phyloP scores from a whole-genome alignment of 208 protist genomes.

The Leishmania amazonensis region DNA sequence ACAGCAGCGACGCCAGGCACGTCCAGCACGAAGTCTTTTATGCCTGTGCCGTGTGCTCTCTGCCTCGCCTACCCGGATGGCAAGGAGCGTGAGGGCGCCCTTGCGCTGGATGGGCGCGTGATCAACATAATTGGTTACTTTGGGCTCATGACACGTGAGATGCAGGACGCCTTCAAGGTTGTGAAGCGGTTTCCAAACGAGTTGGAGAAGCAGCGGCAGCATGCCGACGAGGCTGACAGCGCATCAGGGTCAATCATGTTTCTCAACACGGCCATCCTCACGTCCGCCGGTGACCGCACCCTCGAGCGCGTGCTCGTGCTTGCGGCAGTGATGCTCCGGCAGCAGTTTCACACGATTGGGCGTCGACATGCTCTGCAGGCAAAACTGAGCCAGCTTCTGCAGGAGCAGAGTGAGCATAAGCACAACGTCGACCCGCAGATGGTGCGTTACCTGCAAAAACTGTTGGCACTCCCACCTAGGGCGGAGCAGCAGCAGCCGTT shows the following conservation, averaged over 20 bases:
- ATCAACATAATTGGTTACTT: constrained; percentile 89
- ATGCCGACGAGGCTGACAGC: background rate
- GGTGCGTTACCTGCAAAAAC: constrained; percentile 18
- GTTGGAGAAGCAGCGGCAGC: constrained; percentile 9
- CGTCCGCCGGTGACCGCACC: constrained; percentile 79
- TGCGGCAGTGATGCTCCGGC: constrained; percentile 78
- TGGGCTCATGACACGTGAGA: constrained; percentile 60
- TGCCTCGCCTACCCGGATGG: constrained; percentile 79
- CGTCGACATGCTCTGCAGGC: constrained; percentile 34
- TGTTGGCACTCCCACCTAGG: constrained; percentile 18
- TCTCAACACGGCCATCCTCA: constrained; percentile 72
- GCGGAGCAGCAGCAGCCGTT: constrained; percentile 18
- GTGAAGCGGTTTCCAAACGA: constrained; percentile 36
- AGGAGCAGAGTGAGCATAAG: constrained; percentile 11
- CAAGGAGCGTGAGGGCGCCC: constrained; percentile 70
- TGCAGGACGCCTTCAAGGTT: constrained; percentile 71
- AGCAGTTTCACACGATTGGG: constrained; percentile 63
- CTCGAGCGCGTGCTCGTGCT: constrained; percentile 82
- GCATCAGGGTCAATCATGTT: constrained; percentile 19
- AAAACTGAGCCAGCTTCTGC: constrained; percentile 21
- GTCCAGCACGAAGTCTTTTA: constrained; percentile 25
- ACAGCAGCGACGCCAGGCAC: background rate
- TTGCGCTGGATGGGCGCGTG: constrained; percentile 60
- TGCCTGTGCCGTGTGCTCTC: constrained; percentile 78
- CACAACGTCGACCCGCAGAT: constrained; percentile 18